Conservation (phyloP, 2,329 filamentous ascomycete species). For the Aschersonia sp. region DNA sequence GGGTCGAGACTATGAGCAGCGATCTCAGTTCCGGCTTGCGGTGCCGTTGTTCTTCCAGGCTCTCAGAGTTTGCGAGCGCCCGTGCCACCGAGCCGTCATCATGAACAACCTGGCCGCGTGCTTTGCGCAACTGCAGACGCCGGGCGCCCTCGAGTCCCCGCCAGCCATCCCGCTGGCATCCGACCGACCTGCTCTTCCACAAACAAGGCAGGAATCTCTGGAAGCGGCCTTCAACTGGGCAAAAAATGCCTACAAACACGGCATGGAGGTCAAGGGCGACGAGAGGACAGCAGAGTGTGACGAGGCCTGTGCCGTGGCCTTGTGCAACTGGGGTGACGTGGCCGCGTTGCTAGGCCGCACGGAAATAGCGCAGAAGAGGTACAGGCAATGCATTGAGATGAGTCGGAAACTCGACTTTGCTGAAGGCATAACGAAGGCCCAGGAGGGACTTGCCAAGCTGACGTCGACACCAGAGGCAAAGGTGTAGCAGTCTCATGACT, state of each 20-base stretch:
- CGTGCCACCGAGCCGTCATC: conserved; percentile 67
- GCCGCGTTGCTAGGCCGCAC: conserved; percentile 57
- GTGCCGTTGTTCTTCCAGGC: conserved; percentile 80
- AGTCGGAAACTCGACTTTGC: conserved; percentile 37
- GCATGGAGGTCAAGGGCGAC: conserved; percentile 48
- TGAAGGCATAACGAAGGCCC: conserved; percentile 35
- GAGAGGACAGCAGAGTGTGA: conserved; percentile 68
- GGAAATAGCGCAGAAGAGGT: conserved; percentile 51
- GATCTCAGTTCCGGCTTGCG: conserved; percentile 64
- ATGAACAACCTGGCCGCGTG: conserved; percentile 75
- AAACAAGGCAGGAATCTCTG: conserved; percentile 45
- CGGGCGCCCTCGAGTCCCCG: conserved; percentile 14
- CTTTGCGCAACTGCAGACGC: conserved; percentile 51
- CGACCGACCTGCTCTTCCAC: conserved; percentile 15
- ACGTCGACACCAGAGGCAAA: conserved; percentile 3
- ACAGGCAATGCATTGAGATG: conserved; percentile 51
- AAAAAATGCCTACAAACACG: conserved; percentile 55
- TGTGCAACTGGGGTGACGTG: conserved; percentile 79
- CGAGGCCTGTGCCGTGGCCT: conserved; percentile 64
- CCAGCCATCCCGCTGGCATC: conserved; percentile 13
- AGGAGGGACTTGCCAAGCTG: conserved; percentile 29
- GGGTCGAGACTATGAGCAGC: conserved; percentile 60
- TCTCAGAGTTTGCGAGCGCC: conserved; percentile 47
- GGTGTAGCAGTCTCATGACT: not conserved
- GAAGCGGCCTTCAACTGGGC: conserved; percentile 67